These are phyloP conservation scores for Raddia distichophylla DNA, from an alignment of 176 grass and related monocot genomes.

Conservation along the genomic window DNA sequence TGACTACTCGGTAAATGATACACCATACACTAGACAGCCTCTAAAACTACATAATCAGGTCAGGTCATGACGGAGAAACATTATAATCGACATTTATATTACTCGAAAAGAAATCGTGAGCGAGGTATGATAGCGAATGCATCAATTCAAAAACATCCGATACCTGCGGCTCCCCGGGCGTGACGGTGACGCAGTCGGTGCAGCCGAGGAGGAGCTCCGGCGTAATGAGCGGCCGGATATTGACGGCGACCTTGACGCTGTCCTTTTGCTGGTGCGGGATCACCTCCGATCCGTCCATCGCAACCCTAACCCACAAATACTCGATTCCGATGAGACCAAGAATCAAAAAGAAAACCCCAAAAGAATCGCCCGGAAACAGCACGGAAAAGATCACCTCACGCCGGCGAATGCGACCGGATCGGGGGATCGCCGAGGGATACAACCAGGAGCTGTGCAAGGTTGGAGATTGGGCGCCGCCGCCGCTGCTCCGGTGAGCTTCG, in stretches of 20 bases:
- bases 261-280: constrained; percentile 53
- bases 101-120: not conserved
- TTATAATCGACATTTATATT: not conserved
- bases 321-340: not conserved
- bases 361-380: constrained; percentile 1
- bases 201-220: constrained; percentile 77
- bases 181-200: constrained; percentile 78
- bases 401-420: constrained; percentile 8
- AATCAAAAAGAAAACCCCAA: not conserved
- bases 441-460: not conserved
- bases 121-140: not conserved
- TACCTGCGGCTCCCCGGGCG: constrained; percentile 91
- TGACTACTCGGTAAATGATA: too few relatives aligned
- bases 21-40: too few relatives aligned
- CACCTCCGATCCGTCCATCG: constrained; percentile 59
- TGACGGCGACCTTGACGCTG: constrained; percentile 90
- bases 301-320: constrained; percentile 35
- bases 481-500: not conserved
- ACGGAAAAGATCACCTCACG: not conserved
- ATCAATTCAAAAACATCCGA: not conserved
- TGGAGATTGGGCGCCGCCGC: not conserved
- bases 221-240: constrained; percentile 91
- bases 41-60: not conserved
- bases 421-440: not conserved
- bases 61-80: too few relatives aligned